These are phyloP conservation scores for Elsinoe ampelina DNA, from an alignment of 2,329 filamentous ascomycete species.

Conservation along the genomic window DNA sequence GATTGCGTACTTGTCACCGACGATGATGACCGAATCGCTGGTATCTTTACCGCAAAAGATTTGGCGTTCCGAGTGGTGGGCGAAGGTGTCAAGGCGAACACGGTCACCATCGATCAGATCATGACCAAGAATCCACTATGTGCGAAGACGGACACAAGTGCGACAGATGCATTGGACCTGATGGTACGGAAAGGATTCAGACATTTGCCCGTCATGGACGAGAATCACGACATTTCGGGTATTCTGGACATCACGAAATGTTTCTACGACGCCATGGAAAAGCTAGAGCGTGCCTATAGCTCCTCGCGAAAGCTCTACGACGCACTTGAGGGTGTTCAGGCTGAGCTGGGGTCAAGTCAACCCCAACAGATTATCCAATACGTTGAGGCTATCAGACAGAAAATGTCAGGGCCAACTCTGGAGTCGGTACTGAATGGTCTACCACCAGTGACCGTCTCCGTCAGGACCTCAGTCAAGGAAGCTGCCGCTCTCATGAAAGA, in stretches of 20 bases:
- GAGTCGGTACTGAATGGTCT: conserved; percentile 88
- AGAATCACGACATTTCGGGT: conserved; percentile 98
- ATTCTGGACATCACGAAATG: conserved; percentile 98
- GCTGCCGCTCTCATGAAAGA: conserved; percentile 96
- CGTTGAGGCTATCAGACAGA: conserved; percentile 84
- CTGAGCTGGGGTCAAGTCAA: conserved; percentile 88
- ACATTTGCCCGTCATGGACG: conserved; percentile 97
- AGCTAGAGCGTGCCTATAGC: conserved; percentile 92
- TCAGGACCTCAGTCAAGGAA: conserved; percentile 92
- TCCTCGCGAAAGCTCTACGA: conserved; percentile 98
- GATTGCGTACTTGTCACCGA: conserved; percentile 97
- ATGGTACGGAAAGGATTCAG: conserved; percentile 99
- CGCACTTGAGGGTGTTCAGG: conserved; percentile 93
- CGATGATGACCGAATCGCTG: conserved; percentile 93
- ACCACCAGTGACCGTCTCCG: conserved; percentile 88
- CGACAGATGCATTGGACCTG: conserved; percentile 89
- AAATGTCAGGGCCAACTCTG: conserved; percentile 96
- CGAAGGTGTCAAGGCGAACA: conserved; percentile 75
- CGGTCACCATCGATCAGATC: conserved; percentile 91
- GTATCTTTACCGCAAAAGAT: conserved; percentile 98
- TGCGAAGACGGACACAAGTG: conserved; percentile 93
- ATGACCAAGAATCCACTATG: conserved; percentile 99
- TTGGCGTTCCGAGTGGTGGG: conserved; percentile 94
- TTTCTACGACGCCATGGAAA: conserved; percentile 99
- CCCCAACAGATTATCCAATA: conserved; percentile 99